Conservation (phyloP, 768 basidiomycete genomes). For the Tylopilus plumbeoviolaceoides region DNA sequence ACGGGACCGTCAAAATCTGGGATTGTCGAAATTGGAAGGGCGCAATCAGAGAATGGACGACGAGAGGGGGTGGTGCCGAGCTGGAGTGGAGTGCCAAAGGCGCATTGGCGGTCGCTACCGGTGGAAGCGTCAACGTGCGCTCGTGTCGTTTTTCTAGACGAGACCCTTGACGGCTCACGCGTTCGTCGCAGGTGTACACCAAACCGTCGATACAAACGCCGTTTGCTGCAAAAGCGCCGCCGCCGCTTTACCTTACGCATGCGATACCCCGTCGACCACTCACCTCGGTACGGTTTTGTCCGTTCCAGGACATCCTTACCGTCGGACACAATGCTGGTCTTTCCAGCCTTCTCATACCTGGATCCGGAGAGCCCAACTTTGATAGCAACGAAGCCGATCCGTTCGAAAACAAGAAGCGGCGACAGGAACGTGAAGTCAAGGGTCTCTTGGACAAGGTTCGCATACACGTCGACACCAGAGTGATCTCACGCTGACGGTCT, state of each 20-base stretch:
- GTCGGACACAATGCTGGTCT: slow-evolving; percentile 77
- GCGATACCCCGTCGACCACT: slow-evolving; percentile 78
- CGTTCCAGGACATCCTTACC: slow-evolving; percentile 82
- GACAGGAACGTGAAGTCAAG: slow-evolving; percentile 89
- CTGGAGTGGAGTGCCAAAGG: slow-evolving; percentile 87
- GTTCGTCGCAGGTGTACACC: slow-evolving; percentile 58
- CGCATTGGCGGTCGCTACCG: slow-evolving; percentile 72
- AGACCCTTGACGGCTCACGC: background rate
- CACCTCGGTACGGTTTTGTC: slow-evolving; percentile 74
- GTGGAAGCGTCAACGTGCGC: slow-evolving; percentile 79
- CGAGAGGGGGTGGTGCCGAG: slow-evolving; percentile 64
- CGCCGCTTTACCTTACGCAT: slow-evolving; percentile 88
- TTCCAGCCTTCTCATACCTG: slow-evolving; percentile 85
- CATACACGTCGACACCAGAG: background rate
- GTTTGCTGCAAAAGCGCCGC: slow-evolving; percentile 45
- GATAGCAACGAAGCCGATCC: slow-evolving; percentile 93
- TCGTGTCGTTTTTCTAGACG: background rate
- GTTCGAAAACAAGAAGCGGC: slow-evolving; percentile 77
- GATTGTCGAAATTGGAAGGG: slow-evolving; percentile 96
- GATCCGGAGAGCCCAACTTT: slow-evolving; percentile 91
- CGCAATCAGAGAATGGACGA: slow-evolving; percentile 72
- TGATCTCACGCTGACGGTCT: background rate
- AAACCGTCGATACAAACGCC: slow-evolving; percentile 60
- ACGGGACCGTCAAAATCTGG: slow-evolving; percentile 92
- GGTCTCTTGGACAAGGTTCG: slow-evolving; percentile 82